A percentile compares a stretch with the other conserved stretches of the same genome.
Conservation (phyloP, 2,329 filamentous ascomycete species). For the Herpotrichia juniperi region DNA sequence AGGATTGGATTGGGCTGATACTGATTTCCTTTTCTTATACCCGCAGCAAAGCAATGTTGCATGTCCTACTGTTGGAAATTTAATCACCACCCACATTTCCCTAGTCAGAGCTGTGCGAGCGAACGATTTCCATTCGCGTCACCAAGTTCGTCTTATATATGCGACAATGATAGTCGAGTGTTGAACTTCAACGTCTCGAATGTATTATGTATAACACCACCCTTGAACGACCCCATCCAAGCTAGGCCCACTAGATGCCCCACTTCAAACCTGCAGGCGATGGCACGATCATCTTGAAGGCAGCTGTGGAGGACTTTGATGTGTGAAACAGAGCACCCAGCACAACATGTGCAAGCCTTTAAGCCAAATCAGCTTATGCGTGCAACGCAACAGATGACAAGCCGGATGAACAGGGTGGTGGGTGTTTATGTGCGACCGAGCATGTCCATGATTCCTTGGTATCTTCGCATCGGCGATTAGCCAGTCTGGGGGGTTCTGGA, state of each 20-base stretch:
- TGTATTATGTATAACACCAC: too few species aligned
- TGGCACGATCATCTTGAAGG: slow-evolving; percentile 28
- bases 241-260: slow-evolving; percentile 12
- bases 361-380: slow-evolving; percentile 11
- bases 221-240: too few species aligned
- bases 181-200: slow-evolving; percentile 9
- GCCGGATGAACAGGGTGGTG: slow-evolving; percentile 11
- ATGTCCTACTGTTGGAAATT: too few species aligned
- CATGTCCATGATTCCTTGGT: slow-evolving; percentile 15
- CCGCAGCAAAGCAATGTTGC: too few species aligned
- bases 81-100: slow-evolving; percentile 6
- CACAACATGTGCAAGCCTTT: slow-evolving; percentile 12
- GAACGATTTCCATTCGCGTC: slow-evolving; percentile 7
- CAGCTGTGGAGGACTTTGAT: slow-evolving; percentile 10
- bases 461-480: slow-evolving; percentile 16
- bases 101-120: slow-evolving; percentile 15
- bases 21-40: too few species aligned
- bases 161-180: slow-evolving; percentile 15
- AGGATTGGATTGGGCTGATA: too few species aligned
- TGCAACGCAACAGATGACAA: slow-evolving; percentile 12
- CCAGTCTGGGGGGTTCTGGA: slow-evolving; percentile 4
- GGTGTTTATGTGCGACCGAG: slow-evolving; percentile 13
- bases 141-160: slow-evolving; percentile 13
- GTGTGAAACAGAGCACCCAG: slow-evolving; percentile 13
- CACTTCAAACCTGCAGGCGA: slow-evolving; percentile 23